phyloP scores from a whole-genome alignment of 2,329 filamentous ascomycete genomes.

The Claviceps digitariae region DNA sequence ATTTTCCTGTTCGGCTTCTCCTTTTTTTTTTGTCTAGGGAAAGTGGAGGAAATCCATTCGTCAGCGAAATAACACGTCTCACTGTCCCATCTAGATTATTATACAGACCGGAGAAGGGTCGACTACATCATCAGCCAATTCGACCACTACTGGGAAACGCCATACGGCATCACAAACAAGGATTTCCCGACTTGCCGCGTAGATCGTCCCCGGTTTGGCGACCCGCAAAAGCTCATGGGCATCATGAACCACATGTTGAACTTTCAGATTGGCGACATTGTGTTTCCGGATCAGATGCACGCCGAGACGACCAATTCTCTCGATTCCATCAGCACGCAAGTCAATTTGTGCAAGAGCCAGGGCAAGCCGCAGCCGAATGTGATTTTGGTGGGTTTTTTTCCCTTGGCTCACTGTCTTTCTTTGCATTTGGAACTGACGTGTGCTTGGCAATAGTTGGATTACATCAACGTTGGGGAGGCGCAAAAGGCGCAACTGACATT shows the following conservation, averaged over 20 bases:
- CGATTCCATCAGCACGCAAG: slow-evolving; percentile 16
- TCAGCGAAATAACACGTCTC: neutral
- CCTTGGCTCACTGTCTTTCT: too few species aligned
- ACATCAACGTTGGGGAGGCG: slow-evolving; percentile 26
- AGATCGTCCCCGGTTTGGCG: slow-evolving; percentile 40
- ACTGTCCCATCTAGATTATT: slow-evolving; percentile 39
- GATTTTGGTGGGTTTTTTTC: slow-evolving; percentile 18
- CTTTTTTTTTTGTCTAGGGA: neutral
- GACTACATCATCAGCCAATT: slow-evolving; percentile 53
- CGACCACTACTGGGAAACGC: slow-evolving; percentile 58
- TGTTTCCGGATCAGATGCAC: slow-evolving; percentile 20
- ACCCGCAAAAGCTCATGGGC: slow-evolving; percentile 27
- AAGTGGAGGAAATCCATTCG: neutral
- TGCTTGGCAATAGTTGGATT: slow-evolving; percentile 25
- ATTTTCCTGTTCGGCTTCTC: neutral
- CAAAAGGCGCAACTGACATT: slow-evolving; percentile 23
- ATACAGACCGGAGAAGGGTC: slow-evolving; percentile 33
- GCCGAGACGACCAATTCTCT: slow-evolving; percentile 23
- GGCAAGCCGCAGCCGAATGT: slow-evolving; percentile 16
- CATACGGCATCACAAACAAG: slow-evolving; percentile 47
- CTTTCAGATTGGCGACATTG: slow-evolving; percentile 17
- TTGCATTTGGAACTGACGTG: slow-evolving; percentile 7
- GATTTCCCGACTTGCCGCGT: slow-evolving; percentile 52
- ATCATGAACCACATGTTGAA: slow-evolving; percentile 28
- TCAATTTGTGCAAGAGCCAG: slow-evolving; percentile 14